Base-by-base conservation (phyloP, 2,329 filamentous ascomycete genomes). In the Capronia epimyces region DNA sequence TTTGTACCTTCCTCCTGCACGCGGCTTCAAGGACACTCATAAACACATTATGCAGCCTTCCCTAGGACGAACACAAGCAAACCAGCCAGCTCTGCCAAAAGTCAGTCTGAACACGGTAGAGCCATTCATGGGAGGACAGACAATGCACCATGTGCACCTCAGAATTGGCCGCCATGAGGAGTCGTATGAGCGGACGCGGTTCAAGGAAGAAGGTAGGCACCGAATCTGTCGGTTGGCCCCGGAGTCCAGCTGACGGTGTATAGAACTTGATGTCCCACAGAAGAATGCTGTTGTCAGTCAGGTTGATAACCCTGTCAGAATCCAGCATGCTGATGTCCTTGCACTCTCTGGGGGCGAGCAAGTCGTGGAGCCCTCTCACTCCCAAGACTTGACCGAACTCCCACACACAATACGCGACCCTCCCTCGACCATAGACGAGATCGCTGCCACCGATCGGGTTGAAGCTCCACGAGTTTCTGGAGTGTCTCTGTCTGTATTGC, bases 181-280 rank as follows among this genome's bases (percentile, higher is more conserved):
- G 22, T 53, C 46, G 42, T 50, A 46, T 43, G 42, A 42, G 39
- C 51, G 46, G 2, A 50, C 51, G 10, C 27, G 39, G 12, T 32
- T 46, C 1, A 32, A 21, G 15, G 36, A 50, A 34, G 36, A 43
- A 50, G 51, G 45, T 40, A 27, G 21, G 16, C 20, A 6, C 3
- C 10, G 5, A 4, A 34, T 12, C 6, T 13, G 18, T 18, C 36
- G 18, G 5, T 10, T 27, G 20, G 13, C 10, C 41, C 22, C 9
- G 8, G 16, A 8, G n/a, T 22, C 22, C 4, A 5, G 16, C 16
- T 37, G 20, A 46, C 12, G 13, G 9, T 36, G 5, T 2, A 22
- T 24, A 47, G 45, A 40, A 18, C 22, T 41, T 6, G 34, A 39
- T 40, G 34, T 47, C 18, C 45, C 43, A 20, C 3, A 13, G 31